Evolutionary conservation across 768 basidiomycete species (phyloP).

Genomic region (Paxillus ammoniavirescens): DNA sequence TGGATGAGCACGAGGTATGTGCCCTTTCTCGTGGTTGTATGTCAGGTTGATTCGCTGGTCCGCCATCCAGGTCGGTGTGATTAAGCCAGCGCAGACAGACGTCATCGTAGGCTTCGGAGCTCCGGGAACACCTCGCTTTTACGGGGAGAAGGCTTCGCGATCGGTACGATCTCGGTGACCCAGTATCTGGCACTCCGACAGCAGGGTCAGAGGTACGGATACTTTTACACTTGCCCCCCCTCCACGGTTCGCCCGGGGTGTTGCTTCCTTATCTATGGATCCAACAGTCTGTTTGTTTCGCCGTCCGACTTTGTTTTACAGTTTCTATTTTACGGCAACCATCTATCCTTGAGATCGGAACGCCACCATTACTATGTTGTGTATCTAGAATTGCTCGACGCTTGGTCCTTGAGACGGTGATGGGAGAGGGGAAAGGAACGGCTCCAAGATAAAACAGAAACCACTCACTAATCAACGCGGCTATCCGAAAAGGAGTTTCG

Average conservation of each 20-base stretch:
- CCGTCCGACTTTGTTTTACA: neutral
- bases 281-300: no score
- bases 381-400: slow-evolving; percentile 37
- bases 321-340: slow-evolving; percentile 4
- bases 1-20: slow-evolving; percentile 30
- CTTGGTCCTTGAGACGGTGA: no score
- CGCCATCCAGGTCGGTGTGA: slow-evolving; percentile 42
- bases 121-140: slow-evolving; percentile 82
- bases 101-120: slow-evolving; percentile 75
- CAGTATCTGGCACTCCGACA: slow-evolving; percentile 50
- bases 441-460: neutral
- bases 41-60: neutral
- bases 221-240: no score
- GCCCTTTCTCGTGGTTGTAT: neutral
- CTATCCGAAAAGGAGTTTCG: slow-evolving; percentile 89
- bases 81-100: slow-evolving; percentile 37
- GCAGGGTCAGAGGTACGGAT: slow-evolving; percentile 41
- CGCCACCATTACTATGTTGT: slow-evolving; percentile 55
- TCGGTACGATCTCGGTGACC: slow-evolving; percentile 68
- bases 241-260: no score
- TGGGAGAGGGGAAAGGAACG: no score
- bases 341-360: slow-evolving; percentile 51
- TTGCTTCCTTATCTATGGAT: neutral
- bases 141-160: slow-evolving; percentile 71
- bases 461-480: slow-evolving; percentile 84